Evolutionary conservation across 306 rosid species (phyloP).

Genomic region (Benincasa hispida): DNA sequence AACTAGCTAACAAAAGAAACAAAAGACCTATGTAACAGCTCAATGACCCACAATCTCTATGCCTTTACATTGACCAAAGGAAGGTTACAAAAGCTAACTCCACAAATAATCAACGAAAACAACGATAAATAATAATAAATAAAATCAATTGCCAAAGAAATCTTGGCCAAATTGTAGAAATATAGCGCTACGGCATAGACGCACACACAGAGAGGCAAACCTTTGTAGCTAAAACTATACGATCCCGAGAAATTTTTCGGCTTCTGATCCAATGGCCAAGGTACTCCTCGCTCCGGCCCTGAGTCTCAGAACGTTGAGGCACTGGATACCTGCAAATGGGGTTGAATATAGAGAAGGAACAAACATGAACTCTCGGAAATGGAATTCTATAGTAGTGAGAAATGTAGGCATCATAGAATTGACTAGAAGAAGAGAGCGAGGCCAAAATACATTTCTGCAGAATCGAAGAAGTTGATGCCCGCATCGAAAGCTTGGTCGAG

Average conservation of each 20-base stretch:
- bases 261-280: conserved; percentile 68
- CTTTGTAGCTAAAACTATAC: conserved; percentile 64
- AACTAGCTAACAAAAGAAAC: background rate
- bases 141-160: background rate
- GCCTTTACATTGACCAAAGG: background rate
- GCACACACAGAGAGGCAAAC: conserved; percentile 15
- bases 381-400: background rate
- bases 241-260: conserved; percentile 44
- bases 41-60: background rate
- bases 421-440: background rate
- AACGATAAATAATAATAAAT: background rate
- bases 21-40: background rate
- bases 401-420: background rate
- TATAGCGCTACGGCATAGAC: background rate
- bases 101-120: background rate
- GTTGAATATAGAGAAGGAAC: background rate
- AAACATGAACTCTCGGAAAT: background rate
- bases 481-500: conserved; percentile 51
- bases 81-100: background rate
- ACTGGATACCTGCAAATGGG: conserved; percentile 51
- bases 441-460: conserved; percentile 62
- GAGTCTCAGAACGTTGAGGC: conserved; percentile 70
- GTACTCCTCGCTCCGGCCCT: conserved; percentile 72
- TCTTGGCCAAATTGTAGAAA: background rate
- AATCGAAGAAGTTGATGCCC: conserved; percentile 85